Conservation (phyloP, 345 rosid species). For the Populus ilicifolia region DNA sequence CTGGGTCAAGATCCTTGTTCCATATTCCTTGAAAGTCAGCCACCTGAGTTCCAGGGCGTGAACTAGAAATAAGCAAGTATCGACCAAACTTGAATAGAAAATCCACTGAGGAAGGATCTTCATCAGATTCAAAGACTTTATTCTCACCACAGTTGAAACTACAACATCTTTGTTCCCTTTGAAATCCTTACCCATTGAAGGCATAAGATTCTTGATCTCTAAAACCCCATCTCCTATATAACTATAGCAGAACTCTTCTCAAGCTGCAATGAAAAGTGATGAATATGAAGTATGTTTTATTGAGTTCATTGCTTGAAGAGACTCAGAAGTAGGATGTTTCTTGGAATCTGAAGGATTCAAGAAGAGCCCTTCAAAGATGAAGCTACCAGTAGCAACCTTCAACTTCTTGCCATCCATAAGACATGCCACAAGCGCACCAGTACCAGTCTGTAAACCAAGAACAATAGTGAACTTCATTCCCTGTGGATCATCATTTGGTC, state of each 20-base stretch:
- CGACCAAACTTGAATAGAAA: constrained; percentile 83
- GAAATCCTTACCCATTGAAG: constrained; percentile 9
- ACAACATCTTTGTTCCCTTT: constrained; percentile 12
- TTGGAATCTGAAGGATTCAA: constrained; percentile 65
- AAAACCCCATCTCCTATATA: neutral
- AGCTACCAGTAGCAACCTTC: constrained; percentile 62
- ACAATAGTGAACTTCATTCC: constrained; percentile 72
- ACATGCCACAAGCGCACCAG: constrained; percentile 39
- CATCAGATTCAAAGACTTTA: constrained; percentile 65
- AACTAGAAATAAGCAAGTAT: constrained; percentile 82
- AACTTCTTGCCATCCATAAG: constrained; percentile 54
- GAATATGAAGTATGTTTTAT: constrained; percentile 52
- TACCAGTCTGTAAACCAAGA: constrained; percentile 67
- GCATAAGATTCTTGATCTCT: constrained; percentile 13
- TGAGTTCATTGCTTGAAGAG: constrained; percentile 36
- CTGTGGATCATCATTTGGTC: constrained; percentile 45
- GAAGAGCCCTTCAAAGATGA: constrained; percentile 78
- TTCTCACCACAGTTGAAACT: constrained; percentile 65
- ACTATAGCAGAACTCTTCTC: constrained; percentile 32
- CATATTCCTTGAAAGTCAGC: constrained; percentile 94
- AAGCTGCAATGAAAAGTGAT: constrained; percentile 65
- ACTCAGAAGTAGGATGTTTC: constrained; percentile 57
- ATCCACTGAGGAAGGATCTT: constrained; percentile 83
- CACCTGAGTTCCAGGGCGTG: constrained; percentile 86
- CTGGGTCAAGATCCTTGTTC: constrained; percentile 76